These are phyloP conservation scores for Blastomyces parvus DNA, from an alignment of 2,329 filamentous ascomycete genomes.

Conservation along the genomic window DNA sequence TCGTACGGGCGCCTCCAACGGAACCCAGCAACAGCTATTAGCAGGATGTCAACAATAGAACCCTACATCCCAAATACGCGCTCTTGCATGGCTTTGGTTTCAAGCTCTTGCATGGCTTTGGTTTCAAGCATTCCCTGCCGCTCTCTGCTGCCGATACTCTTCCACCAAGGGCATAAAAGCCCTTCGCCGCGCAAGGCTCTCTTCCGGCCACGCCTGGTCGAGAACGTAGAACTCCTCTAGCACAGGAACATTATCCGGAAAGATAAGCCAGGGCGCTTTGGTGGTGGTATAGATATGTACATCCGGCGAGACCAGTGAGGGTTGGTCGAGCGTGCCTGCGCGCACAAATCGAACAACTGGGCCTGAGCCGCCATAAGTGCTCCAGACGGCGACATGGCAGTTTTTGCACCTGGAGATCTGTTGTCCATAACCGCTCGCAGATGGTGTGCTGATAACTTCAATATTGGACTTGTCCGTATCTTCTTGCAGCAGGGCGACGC, in stretches of 20 bases:
- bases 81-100: neutral
- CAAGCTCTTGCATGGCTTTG: neutral
- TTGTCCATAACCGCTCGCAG: constrained; percentile 36
- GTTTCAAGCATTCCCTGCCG: neutral
- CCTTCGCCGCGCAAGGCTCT: constrained; percentile 24
- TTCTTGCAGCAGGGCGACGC: constrained; percentile 24
- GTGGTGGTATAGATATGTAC: constrained; percentile 39
- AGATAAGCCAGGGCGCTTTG: constrained; percentile 32
- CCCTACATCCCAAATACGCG: no score
- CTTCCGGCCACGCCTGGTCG: constrained; percentile 26
- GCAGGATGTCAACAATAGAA: neutral
- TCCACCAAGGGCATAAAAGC: neutral
- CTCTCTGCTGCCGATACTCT: neutral
- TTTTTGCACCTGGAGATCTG: constrained; percentile 36
- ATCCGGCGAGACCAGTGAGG: constrained; percentile 33
- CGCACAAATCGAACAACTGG: constrained; percentile 32
- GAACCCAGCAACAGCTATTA: neutral
- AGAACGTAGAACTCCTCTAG: constrained; percentile 32
- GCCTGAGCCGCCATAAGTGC: constrained; percentile 31
- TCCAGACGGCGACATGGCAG: constrained; percentile 37
- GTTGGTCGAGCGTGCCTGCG: constrained; percentile 39
- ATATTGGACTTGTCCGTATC: constrained; percentile 6
- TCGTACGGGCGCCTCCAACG: neutral
- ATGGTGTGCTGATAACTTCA: constrained; percentile 27
- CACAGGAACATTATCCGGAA: constrained; percentile 28